Evolutionary conservation across 1,139 yeast species (phyloP).

Genomic region (Candida albicans): DNA sequence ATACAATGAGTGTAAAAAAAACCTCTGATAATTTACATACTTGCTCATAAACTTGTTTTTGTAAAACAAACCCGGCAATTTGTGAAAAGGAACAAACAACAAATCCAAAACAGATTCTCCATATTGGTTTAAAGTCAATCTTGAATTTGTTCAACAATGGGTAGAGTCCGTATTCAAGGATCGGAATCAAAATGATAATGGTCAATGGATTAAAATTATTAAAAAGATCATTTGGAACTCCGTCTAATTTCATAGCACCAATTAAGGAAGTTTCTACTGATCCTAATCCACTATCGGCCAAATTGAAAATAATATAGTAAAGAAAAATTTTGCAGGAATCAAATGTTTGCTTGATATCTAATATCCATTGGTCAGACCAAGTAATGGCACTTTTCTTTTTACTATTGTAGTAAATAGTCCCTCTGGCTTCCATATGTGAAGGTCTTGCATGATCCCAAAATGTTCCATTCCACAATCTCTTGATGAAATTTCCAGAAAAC

Average conservation of each 20-base stretch:
- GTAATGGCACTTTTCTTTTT: conserved; percentile 35
- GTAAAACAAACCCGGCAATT: conserved; percentile 43
- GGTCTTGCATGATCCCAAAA: conserved; percentile 63
- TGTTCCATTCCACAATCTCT: conserved; percentile 30
- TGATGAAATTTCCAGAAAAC: conserved; percentile 20
- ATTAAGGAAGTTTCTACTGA: conserved; percentile 65
- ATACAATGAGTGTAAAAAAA: too few species aligned
- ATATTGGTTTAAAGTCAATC: conserved; percentile 38
- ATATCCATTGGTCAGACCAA: conserved; percentile 60
- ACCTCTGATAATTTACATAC: too few species aligned
- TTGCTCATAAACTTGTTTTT: conserved; percentile 32
- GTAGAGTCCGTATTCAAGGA: conserved; percentile 56
- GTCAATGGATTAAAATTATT: conserved; percentile 69
- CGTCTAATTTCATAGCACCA: conserved; percentile 63
- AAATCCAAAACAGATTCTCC: conserved; percentile 39
- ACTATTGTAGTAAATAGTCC: conserved; percentile 28
- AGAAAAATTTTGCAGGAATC: conserved; percentile 61
- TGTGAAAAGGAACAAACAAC: conserved; percentile 37
- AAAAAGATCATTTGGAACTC: conserved; percentile 72
- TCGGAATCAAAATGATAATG: conserved; percentile 62
- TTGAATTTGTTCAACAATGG: conserved; percentile 56
- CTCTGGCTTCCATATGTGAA: conserved; percentile 44
- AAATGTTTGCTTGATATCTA: conserved; percentile 58
- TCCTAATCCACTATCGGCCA: conserved; percentile 67
- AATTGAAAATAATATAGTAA: conserved; percentile 62